Evolutionary conservation across 2,329 filamentous ascomycete genomes (phyloP), one percentile per base, ranked within the genome.

Genomic region (Intubia oerlemansii): DNA sequence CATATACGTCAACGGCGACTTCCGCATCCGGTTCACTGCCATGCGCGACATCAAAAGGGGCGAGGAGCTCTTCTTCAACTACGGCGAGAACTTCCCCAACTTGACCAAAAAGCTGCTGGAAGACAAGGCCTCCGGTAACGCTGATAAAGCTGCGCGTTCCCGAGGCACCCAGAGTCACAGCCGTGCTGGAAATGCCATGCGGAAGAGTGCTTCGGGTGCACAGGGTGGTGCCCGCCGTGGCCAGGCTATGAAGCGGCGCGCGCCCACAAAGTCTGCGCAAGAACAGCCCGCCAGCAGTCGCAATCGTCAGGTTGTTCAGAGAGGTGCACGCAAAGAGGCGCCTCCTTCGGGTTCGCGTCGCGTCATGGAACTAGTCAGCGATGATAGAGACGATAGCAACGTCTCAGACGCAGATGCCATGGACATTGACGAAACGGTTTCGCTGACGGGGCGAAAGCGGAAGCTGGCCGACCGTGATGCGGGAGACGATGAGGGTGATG

Each of bases 41-140:
- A 54, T 61, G 31, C 56, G 65, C 2, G 60, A 74, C 23, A 75
- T 88, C 41, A 57, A 61, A 33, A 57, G 63, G 4, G 79, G 79
- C 15, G 72, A 81, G 35, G 79, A 88, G 47, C 52, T 90, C 1
- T 76, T 81, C 43, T 90, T 85, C 47, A 66, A 85, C 43, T 88
- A 90, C 40, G 75, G 75, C 24, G 62, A 71, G 41, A 65, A 70
- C 35, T 73, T 74, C 40, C 64, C 66, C 10, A 69, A 71, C 33
- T 45, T 72, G 32, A 67, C 54, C 19, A 58, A 62, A 45, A 61
- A 59, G 34, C 44, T 59, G 15, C 46, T 59, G 17, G 51, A 59
- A 36, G 50, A 53, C 38, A 52, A 52, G 37, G n/a, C n/a, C n/a
- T n/a, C n/a, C n/a, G n/a, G n/a, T n/a, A n/a, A n/a, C n/a, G n/a